Evolutionary conservation across 495 filamentous ascomycete genomes (phyloP).

Genomic region (Aspergillus nanangensis): DNA sequence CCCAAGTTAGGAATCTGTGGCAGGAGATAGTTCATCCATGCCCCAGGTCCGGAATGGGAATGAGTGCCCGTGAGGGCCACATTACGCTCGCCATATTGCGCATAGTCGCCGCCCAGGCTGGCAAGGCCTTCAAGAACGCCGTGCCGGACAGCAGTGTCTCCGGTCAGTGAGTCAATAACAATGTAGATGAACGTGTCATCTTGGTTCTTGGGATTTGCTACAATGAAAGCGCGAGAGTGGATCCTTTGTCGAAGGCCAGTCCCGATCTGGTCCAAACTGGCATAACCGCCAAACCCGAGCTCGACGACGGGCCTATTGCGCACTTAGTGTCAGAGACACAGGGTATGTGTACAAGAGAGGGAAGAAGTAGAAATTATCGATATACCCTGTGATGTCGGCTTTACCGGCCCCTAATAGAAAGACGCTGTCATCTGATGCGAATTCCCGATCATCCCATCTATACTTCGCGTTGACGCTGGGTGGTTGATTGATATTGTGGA

Average conservation of each 20-base stretch:
- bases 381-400: conserved; percentile 87
- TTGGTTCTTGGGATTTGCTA: conserved; percentile 62
- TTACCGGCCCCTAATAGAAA: conserved; percentile 92
- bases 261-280: conserved; percentile 78
- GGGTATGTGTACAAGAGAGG: neutral
- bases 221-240: conserved; percentile 87
- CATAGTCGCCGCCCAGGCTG: conserved; percentile 62
- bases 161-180: conserved; percentile 81
- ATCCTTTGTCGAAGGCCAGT: conserved; percentile 85
- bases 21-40: conserved; percentile 94
- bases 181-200: conserved; percentile 81
- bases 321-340: neutral
- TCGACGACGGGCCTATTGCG: conserved; percentile 87
- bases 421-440: conserved; percentile 32
- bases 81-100: conserved; percentile 75
- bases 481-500: conserved; percentile 12
- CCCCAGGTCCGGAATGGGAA: conserved; percentile 87
- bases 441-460: conserved; percentile 15
- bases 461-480: conserved; percentile 2
- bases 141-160: conserved; percentile 85
- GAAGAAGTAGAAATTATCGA: conserved; percentile 1
- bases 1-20: conserved; percentile 90
- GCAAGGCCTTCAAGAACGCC: conserved; percentile 73
- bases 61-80: conserved; percentile 91
- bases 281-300: conserved; percentile 91